phyloP scores from a whole-genome alignment of 2,329 filamentous ascomycete genomes.

The Nemania sp. region DNA sequence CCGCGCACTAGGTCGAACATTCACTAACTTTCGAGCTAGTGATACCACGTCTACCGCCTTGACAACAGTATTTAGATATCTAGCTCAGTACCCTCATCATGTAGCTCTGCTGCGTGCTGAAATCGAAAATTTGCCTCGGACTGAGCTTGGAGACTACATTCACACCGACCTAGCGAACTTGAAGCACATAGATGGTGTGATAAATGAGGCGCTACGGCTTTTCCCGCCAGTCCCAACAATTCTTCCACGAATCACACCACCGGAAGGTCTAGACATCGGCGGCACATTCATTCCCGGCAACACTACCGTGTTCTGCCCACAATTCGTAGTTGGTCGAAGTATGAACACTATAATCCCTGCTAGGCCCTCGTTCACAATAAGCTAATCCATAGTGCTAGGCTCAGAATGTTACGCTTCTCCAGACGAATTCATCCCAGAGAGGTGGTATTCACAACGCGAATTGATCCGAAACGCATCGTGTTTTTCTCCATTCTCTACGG shows the following conservation, averaged over 20 bases:
- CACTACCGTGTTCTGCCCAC: conserved; percentile 39
- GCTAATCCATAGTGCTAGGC: conserved; percentile 15
- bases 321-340: conserved; percentile 39
- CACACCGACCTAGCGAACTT: conserved; percentile 21
- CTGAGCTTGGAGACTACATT: conserved; percentile 6
- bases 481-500: conserved; percentile 40
- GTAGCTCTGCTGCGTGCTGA: conserved; percentile 23
- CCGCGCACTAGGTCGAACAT: neutral
- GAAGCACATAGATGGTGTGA: conserved; percentile 45
- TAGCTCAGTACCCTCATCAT: conserved; percentile 33
- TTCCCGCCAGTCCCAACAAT: conserved; percentile 46
- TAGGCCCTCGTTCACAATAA: neutral
- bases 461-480: conserved; percentile 39
- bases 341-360: conserved; percentile 1
- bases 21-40: conserved; percentile 12
- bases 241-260: conserved; percentile 38
- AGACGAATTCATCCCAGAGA: conserved; percentile 45
- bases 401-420: conserved; percentile 35
- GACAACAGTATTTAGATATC: conserved; percentile 24
- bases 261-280: conserved; percentile 42
- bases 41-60: conserved; percentile 25
- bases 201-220: conserved; percentile 52
- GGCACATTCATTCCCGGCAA: conserved; percentile 44
- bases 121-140: conserved; percentile 13
- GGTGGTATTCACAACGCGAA: conserved; percentile 43